Percentiles rank a stretch among this genome's conserved stretches.
phyloP scores from a whole-genome alignment of 1,284 basidiomycete species.

The Rhodofomes roseus region DNA sequence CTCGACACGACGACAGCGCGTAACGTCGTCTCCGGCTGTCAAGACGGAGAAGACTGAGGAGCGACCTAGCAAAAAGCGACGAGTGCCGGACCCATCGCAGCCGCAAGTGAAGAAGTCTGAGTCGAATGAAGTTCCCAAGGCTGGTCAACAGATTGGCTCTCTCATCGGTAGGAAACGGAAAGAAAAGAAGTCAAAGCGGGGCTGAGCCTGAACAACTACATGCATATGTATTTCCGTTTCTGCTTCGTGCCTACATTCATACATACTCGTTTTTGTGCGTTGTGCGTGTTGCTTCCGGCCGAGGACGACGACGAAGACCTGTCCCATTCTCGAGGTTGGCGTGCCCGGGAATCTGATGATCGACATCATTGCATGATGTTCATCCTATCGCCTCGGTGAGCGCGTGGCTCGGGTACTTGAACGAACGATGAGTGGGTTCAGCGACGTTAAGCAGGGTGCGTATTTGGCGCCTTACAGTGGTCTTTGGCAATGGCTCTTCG shows the following conservation, averaged over 20 bases:
- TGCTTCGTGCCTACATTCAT: neutral
- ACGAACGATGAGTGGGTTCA: neutral
- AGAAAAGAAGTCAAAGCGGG: constrained; percentile 25
- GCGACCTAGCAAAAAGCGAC: constrained; percentile 23
- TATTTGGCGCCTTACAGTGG: neutral
- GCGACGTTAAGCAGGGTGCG: neutral
- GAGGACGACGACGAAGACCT: too few relatives aligned
- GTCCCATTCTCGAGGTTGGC: too few relatives aligned
- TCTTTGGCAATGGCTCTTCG: neutral
- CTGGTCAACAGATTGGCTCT: constrained; percentile 23
- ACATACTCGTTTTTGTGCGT: neutral
- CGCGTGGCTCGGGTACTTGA: too few relatives aligned
- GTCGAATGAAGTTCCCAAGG: constrained; percentile 7
- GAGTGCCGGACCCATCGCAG: constrained; percentile 16
- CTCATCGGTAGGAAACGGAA: constrained; percentile 34
- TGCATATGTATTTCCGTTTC: neutral
- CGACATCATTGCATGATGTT: too few relatives aligned
- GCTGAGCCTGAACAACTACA: neutral
- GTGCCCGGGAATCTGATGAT: too few relatives aligned
- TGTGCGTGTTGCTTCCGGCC: too few relatives aligned
- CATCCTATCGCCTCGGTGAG: too few relatives aligned
- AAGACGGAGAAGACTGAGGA: constrained; percentile 19
- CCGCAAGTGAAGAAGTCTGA: constrained; percentile 10
- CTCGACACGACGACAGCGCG: constrained; percentile 14
- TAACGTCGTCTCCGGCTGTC: constrained; percentile 14